Conservation (phyloP, 78 protist species). For the Dictyostelium discoideum region DNA sequence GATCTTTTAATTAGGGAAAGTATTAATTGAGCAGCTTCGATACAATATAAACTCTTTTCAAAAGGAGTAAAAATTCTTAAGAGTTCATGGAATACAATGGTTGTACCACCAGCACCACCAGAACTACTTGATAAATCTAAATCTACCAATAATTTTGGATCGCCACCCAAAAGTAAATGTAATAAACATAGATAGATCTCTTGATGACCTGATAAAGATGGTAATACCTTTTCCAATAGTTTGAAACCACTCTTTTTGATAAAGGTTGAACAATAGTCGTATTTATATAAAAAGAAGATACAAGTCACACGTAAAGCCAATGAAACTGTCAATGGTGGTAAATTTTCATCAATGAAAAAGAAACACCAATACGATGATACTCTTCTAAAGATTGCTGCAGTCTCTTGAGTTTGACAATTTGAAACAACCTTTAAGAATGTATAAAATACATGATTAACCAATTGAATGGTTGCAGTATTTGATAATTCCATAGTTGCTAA, state of each 20-base stretch:
- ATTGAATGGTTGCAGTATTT: neutral
- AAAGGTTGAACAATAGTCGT: slow-evolving; percentile 49
- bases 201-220: slow-evolving; percentile 26
- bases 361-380: slow-evolving; percentile 67
- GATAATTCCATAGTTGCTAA: neutral
- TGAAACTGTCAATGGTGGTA: slow-evolving; percentile 49
- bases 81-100: slow-evolving; percentile 50
- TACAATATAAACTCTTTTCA: slow-evolving; percentile 57
- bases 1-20: slow-evolving; percentile 35
- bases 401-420: slow-evolving; percentile 21
- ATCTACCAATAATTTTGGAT: slow-evolving; percentile 15
- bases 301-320: slow-evolving; percentile 33
- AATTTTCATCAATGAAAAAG: slow-evolving; percentile 53
- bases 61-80: slow-evolving; percentile 17
- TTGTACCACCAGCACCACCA: neutral
- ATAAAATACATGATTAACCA: slow-evolving; percentile 45
- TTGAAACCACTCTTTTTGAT: slow-evolving; percentile 63
- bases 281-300: slow-evolving; percentile 37
- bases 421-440: slow-evolving; percentile 37
- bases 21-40: slow-evolving; percentile 63
- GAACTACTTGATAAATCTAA: neutral
- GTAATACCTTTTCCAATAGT: slow-evolving; percentile 33
- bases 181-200: slow-evolving; percentile 41
- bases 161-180: slow-evolving; percentile 50
- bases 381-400: slow-evolving; percentile 21